Evolutionary conservation across 306 rosid genomes (phyloP), one percentile per base, ranked within the genome.

Genomic region (Carpinus fangiana): DNA sequence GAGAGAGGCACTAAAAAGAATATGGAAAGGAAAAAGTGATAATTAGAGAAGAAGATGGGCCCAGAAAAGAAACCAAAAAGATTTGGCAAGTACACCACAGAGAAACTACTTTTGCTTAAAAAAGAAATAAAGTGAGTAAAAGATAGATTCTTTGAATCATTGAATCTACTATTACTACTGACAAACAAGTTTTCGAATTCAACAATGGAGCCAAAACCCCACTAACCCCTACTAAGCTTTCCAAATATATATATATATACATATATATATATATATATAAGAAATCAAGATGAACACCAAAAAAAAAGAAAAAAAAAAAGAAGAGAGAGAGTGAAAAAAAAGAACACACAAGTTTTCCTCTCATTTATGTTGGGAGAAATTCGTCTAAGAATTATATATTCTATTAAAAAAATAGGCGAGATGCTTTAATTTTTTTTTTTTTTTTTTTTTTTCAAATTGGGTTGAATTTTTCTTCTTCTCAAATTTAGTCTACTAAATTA

Each of bases 131-230:
- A 78, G 82, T 73, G 54, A 83, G 57, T 70, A 78, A 82, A 38
- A 84, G 82, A 79, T 76, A 71, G 73, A 82, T 77, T 65, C 85
- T 73, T 65, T 72, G 71, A 75, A 74, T 82, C 34, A 31, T 31
- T 31, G 34, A 31, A 31, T 31, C 34, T 31, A 31, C 76, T 75
- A 72, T 66, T 47, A 4, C 53, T 4, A 12, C 36, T 48, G 36
- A 55, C 53, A 66, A 9, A 70, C 11, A 51, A 73, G 36, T n/a
- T 66, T 84, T 86, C 61, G 80, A 90, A 82, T 84, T 79, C 67
- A 80, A 48, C 23, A 12, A 13, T 83, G 90, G 94, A 83, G 90
- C 92, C 94, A 90, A 85, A 86, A 76, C 47, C n/a, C 45, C 71
- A 46, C 8, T n/a, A 73, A 67, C 50, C 31, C 48, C 36, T 8